Evolutionary conservation across 2,329 filamentous ascomycete genomes (phyloP), one percentile per base, ranked within the genome.

Genomic region (Exophiala spinifera): DNA sequence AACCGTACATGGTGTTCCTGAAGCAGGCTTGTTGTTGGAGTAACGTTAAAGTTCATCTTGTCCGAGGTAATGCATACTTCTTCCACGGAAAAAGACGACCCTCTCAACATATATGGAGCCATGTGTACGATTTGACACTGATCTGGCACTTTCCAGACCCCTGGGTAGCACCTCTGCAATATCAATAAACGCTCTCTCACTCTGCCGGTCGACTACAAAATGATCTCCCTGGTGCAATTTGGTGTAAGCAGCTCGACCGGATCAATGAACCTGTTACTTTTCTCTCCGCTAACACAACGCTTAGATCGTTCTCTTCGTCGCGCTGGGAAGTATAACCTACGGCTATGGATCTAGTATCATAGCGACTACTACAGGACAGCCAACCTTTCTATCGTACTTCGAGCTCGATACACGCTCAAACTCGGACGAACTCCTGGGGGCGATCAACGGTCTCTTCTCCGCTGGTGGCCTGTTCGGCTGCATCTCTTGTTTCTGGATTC

Each of bases 361-460:
- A 8, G 51, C 46, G 3, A 48, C 51, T 15, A 31, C 33, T 2
- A 48, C 45, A 13, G 75, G 74, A 3, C 73, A 76, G 53, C 72
- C 74, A 2, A 70, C 66, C 31, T 76, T 76, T 66, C 74, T 73
- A 62, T 64, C 61, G 3, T 72, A 71, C 62, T 70, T 76, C 53
- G 59, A 70, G 20, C 66, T 76, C 11, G 69, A 70, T 2, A 51
- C 67, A 3, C 62, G 66, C 50, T 68, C 59, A 1, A 69, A 71
- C 49, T 74, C 73, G 0, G 68, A 71, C 2, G 69, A 71, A 53
- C 66, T 74, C 17, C 71, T 75, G 37, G 46, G 46, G 20, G 25
- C 33, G 2, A 48, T 48, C 28, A 48, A 48, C 39, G 46, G 46
- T 4, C 19, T 48, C 31, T 48, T 33, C 33, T 31, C 46, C 6